phyloP scores from a whole-genome alignment of 225 moss, liverwort and hornwort species.

The Pseudoscleropodium purum region DNA sequence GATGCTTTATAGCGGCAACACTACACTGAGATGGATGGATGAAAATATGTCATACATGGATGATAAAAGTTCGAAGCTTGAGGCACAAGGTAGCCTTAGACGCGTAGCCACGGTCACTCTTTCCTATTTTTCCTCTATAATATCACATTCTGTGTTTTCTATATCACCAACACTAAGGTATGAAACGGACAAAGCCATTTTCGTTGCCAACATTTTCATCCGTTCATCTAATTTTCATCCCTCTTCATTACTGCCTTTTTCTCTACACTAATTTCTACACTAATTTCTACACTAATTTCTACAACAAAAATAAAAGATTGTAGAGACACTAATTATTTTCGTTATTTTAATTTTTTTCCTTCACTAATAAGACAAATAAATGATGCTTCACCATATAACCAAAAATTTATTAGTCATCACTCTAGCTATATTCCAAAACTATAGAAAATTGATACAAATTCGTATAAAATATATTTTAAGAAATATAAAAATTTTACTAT shows the following conservation, averaged over 20 bases:
- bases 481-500: accelerated
- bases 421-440: neutral
- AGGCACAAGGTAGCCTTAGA: neutral
- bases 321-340: neutral
- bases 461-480: too few species aligned
- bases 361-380: neutral
- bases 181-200: neutral
- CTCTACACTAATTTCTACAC: too few species aligned
- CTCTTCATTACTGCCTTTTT: neutral
- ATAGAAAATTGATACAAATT: neutral
- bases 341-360: neutral
- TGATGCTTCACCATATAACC: neutral
- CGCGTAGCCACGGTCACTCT: neutral
- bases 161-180: neutral
- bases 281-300: too few species aligned
- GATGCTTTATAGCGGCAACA: neutral
- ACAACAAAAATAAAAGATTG: neutral
- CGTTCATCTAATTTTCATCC: neutral
- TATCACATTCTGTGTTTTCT: neutral
- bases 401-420: accelerated
- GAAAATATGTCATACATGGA: neutral
- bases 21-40: neutral
- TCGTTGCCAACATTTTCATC: neutral
- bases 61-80: neutral
- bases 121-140: neutral